These are phyloP conservation scores for Gentiana macrophylla DNA, from an alignment of 257 asterid genomes.

Conservation along the genomic window DNA sequence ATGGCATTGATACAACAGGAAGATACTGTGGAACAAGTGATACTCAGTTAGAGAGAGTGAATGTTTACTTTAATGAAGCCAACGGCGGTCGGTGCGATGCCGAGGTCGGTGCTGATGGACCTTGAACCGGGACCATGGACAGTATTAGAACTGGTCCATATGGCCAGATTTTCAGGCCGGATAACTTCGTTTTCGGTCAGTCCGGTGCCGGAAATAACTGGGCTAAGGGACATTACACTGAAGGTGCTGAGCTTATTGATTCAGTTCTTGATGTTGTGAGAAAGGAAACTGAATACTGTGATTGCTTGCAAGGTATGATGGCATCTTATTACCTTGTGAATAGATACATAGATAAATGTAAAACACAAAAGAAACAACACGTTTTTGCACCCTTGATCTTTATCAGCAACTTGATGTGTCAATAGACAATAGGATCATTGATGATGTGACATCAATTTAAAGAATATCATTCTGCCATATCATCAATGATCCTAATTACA, in stretches of 20 bases:
- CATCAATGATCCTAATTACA: too few species aligned
- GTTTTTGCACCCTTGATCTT: neutral
- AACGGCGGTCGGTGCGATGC: slow-evolving; percentile 2
- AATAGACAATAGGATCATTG: too few species aligned
- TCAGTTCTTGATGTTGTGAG: slow-evolving; percentile 8
- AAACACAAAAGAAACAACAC: too few species aligned
- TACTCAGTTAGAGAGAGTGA: slow-evolving; percentile 8
- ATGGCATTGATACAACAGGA: slow-evolving; percentile 7
- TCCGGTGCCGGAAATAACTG: too few species aligned
- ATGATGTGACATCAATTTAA: neutral
- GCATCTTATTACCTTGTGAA: neutral
- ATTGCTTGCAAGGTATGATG: neutral
- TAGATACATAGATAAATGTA: neutral
- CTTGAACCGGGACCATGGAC: slow-evolving; percentile 9
- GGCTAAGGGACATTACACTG: too few species aligned
- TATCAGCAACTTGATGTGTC: neutral
- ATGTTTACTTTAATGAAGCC: slow-evolving; percentile 7
- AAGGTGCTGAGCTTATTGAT: neutral
- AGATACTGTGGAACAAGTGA: neutral
- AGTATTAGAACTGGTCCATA: slow-evolving; percentile 1
- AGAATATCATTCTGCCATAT: too few species aligned
- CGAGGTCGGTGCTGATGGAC: slow-evolving; percentile 8
- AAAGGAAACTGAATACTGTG: slow-evolving; percentile 5
- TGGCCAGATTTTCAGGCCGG: neutral
- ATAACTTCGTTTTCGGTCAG: too few species aligned